Base-by-base conservation (phyloP, 139 green algal species). In the Chlorella sorokiniana region DNA sequence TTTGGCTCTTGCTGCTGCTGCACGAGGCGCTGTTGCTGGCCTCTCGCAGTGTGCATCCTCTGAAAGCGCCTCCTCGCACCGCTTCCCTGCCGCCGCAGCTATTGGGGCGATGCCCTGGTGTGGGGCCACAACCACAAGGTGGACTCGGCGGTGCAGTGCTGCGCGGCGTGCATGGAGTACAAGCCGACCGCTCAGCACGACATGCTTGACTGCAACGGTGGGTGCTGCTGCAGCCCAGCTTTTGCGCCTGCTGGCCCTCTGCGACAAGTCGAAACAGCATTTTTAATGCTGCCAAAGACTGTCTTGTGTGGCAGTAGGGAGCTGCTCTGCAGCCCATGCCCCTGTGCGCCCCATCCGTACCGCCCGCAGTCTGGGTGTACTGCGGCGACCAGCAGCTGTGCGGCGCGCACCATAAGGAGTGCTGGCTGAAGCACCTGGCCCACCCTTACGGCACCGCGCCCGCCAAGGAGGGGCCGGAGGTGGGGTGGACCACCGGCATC, bases 401-500 rank as follows among this genome's bases (percentile, higher is more conserved):
- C 69, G 82, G 82, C 9, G 64, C 27, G 0, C 82, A 93, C 51
- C 88, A 92, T 64, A 70, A 83, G 64, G 85, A 97, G 68, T 98
- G 94, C 80, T 98, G 94, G 94, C 87, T 98, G 1, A 98, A 98
- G 85, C 91, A 98, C 80, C 68, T 98, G 89, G 85, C 89, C 2
- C 93, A 95, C 76, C 91, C 93, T 3, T 81, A 86, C 37, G 93
- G 83, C 31, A 84, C 81, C 40, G 81, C 82, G 29, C 92, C 93
- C 5, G 84, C 85, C 31, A 73, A 71, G 33, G 62, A 91, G 61
- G 94, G 94, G 4, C 83, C 88, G 0, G 71, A 87, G 5, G 86
- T 95, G n/a, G 81, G 89, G 29, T 97, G 92, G 92, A 96, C 91
- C 0, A 90, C 92, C 20, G 94, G 94, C 44, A 87, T 93, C 40